phyloP scores from a whole-genome alignment of 805 yeast species.

The Pichia exigua region DNA sequence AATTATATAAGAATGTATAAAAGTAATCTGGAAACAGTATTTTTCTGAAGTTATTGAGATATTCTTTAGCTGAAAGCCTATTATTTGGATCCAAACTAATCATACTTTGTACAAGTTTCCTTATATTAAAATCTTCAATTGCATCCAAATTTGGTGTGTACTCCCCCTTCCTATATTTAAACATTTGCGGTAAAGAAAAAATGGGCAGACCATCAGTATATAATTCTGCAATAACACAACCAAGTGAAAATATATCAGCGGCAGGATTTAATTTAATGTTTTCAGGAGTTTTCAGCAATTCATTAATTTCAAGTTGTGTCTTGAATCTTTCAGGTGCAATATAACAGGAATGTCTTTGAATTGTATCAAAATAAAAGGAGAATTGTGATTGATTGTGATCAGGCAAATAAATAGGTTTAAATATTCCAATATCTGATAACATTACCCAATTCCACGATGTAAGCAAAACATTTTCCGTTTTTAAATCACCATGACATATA shows the following conservation, averaged over 20 bases:
- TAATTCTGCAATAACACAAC: slow-evolving; percentile 87
- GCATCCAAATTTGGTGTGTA: slow-evolving; percentile 54
- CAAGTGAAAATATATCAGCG: slow-evolving; percentile 79
- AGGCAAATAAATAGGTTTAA: slow-evolving; percentile 80
- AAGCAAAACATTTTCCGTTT: slow-evolving; percentile 80
- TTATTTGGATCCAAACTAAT: slow-evolving; percentile 53
- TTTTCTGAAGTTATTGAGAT: slow-evolving; percentile 44
- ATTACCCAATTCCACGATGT: slow-evolving; percentile 86
- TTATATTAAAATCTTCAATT: slow-evolving; percentile 43
- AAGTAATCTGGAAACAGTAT: slow-evolving; percentile 60
- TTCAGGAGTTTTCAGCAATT: slow-evolving; percentile 3
- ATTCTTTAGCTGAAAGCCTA: slow-evolving; percentile 47
- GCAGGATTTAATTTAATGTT: slow-evolving; percentile 37
- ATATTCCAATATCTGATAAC: slow-evolving; percentile 74
- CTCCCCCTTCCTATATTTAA: slow-evolving; percentile 68
- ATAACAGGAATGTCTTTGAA: slow-evolving; percentile 80
- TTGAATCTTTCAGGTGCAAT: slow-evolving; percentile 89
- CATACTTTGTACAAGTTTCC: slow-evolving; percentile 54
- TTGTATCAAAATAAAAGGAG: slow-evolving; percentile 86
- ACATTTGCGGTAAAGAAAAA: slow-evolving; percentile 80
- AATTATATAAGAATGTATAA: slow-evolving; percentile 62
- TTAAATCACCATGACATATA: slow-evolving; percentile 83
- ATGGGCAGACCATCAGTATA: slow-evolving; percentile 81
- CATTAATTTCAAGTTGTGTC: slow-evolving; percentile 20
- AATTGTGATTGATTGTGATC: slow-evolving; percentile 91